Conservation (phyloP, 768 basidiomycete genomes). For the Neoboletus brunneissimus region DNA sequence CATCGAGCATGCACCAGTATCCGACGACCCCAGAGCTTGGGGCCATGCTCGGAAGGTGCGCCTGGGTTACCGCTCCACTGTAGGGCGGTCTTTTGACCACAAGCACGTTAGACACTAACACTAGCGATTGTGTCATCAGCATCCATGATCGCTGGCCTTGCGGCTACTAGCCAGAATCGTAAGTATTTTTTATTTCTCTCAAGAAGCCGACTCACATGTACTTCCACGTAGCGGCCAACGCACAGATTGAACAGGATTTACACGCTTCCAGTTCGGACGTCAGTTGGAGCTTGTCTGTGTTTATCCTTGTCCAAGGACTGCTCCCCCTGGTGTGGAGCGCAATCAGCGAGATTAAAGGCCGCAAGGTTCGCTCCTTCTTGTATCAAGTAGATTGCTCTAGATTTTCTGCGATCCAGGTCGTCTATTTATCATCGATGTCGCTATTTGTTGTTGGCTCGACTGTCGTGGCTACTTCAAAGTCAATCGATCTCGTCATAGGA, state of each 20-base stretch:
- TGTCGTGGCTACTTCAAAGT: conserved; percentile 55
- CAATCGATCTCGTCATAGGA: conserved; percentile 57
- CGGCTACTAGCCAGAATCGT: conserved; percentile 30
- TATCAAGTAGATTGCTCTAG: not conserved
- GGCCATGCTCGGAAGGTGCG: conserved; percentile 51
- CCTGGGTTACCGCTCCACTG: too few relatives aligned
- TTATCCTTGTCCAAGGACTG: conserved; percentile 67
- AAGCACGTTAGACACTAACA: conserved; percentile 19
- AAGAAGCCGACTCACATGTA: not conserved
- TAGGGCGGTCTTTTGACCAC: not conserved
- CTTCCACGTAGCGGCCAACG: conserved; percentile 54
- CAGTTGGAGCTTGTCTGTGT: conserved; percentile 66
- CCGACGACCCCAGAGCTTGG: conserved; percentile 64
- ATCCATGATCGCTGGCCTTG: conserved; percentile 27
- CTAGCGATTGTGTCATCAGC: conserved; percentile 28
- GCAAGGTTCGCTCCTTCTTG: conserved; percentile 47
- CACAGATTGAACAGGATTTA: conserved; percentile 58
- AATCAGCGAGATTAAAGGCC: conserved; percentile 72
- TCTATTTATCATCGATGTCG: conserved; percentile 53
- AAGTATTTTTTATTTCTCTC: not conserved
- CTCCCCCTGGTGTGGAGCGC: conserved; percentile 69
- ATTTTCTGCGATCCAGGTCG: conserved; percentile 35
- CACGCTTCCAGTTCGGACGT: conserved; percentile 61
- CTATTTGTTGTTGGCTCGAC: conserved; percentile 57
- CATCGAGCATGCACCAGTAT: conserved; percentile 42